Base-by-base conservation (phyloP, 2,329 filamentous ascomycete species). In the Diaporthe velutina region DNA sequence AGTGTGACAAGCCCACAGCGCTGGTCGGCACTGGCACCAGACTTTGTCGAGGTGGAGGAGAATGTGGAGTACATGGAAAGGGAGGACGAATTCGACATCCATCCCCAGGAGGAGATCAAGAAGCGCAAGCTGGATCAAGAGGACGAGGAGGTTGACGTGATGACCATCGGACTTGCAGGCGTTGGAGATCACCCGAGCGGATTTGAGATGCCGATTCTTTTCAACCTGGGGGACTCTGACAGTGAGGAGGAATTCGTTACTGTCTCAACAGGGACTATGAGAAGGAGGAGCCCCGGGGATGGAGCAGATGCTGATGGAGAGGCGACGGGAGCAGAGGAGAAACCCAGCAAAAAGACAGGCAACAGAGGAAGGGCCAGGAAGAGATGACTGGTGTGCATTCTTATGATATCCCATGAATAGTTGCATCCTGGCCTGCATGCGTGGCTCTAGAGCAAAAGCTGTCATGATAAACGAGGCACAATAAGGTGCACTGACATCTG, bases 71-170 rank as follows among this genome's bases (percentile, higher is more conserved):
- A 99, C 82, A 91, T 97, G 55, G 97, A 99, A 83, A 91, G 91
- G 73, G 97, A 99, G 84, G 97, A 99, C 82, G 97, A 99, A 82
- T 99, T 99, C 79, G 97, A 99, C 83, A 97, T 98, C 73, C 97
- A 98, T 81, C 95, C 95, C 0, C 93, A 96, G 74, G 96, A 98
- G 81, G 96, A 98, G 83, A 93, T 98, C 73, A 95, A 97, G 81
- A 96, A 98, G 83, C 91, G 96, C 40, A 91, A 96, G 57, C 88
- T 98, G 2, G 96, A 98, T 81, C 90, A 93, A 17, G 97, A 99
- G 84, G 97, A 98, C 79, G 97, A 98, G 82, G 93, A 95, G 74
- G 93, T 98, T 6, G 97, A 99, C 80, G 95, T 98, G 1, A 85
- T 98, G 73, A 96, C 94, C 0, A 87, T 95, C 58, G 93, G 96